Conservation (phyloP, 2,329 filamentous ascomycete species). For the Metarhizium album region DNA sequence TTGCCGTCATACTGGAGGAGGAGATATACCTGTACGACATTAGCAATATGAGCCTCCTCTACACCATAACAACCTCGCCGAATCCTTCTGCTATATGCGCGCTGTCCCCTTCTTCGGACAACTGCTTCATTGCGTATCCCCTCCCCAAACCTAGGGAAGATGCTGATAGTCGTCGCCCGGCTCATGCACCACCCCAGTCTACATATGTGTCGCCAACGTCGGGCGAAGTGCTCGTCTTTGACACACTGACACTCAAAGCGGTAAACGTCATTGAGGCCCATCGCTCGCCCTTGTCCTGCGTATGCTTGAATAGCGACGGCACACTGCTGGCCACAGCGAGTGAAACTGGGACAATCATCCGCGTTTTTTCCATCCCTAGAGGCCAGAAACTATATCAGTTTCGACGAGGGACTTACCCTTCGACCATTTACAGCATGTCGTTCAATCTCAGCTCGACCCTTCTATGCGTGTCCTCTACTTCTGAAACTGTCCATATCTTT, state of each 20-base stretch:
- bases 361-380: constrained; percentile 84
- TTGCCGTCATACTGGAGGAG: constrained; percentile 89
- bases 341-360: constrained; percentile 94
- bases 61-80: constrained; percentile 86
- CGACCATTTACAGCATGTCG: constrained; percentile 96
- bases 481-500: constrained; percentile 95
- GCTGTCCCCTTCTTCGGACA: constrained; percentile 86
- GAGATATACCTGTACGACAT: constrained; percentile 99
- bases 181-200: constrained; percentile 74
- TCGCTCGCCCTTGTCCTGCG: constrained; percentile 78
- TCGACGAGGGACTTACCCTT: constrained; percentile 86
- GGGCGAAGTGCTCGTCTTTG: constrained; percentile 87
- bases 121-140: constrained; percentile 91
- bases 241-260: constrained; percentile 78
- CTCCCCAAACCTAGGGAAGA: constrained; percentile 64
- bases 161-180: constrained; percentile 47
- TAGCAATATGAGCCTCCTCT: constrained; percentile 91
- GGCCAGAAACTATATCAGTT: constrained; percentile 95
- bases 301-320: constrained; percentile 86
- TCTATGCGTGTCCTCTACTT: constrained; percentile 89
- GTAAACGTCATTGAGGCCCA: constrained; percentile 95
- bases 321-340: constrained; percentile 88
- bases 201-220: constrained; percentile 74
- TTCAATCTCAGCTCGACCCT: constrained; percentile 93
- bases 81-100: constrained; percentile 89